phyloP scores from a whole-genome alignment of 306 rosid species.

The Malus sieversii region DNA sequence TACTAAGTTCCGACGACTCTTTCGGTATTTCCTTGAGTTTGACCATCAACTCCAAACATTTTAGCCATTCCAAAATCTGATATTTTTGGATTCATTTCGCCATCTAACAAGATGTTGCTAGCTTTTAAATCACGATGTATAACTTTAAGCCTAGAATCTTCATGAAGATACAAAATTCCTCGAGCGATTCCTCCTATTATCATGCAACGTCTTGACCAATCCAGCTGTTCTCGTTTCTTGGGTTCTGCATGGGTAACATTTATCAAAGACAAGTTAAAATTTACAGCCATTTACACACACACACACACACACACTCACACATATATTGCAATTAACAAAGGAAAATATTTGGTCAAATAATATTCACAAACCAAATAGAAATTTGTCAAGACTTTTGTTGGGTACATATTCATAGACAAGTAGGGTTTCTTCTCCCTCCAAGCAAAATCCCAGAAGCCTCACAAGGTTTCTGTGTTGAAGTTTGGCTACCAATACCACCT shows the following conservation, averaged over 20 bases:
- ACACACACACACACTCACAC: no score
- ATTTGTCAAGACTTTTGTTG: conserved; percentile 48
- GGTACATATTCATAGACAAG: conserved; percentile 53
- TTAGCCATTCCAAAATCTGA: no score
- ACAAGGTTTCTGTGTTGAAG: conserved; percentile 64
- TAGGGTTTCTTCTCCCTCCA: conserved; percentile 39
- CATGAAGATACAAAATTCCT: not conserved
- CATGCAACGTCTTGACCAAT: not conserved
- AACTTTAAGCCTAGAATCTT: not conserved
- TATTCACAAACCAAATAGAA: conserved; percentile 44
- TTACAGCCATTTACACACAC: no score
- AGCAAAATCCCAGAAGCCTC: conserved; percentile 50
- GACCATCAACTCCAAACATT: not conserved
- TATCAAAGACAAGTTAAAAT: not conserved
- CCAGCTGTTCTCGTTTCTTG: conserved; percentile 9
- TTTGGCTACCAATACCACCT: conserved; percentile 47
- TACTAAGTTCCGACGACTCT: no score
- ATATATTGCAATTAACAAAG: not conserved
- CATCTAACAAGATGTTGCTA: no score
- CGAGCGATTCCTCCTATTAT: not conserved
- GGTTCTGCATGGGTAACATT: conserved; percentile 20
- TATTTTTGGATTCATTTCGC: no score
- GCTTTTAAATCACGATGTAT: no score
- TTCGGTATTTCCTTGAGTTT: not conserved
- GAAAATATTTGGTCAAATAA: not conserved